phyloP scores from a whole-genome alignment of 768 basidiomycete genomes.

The Boletales sp. region DNA sequence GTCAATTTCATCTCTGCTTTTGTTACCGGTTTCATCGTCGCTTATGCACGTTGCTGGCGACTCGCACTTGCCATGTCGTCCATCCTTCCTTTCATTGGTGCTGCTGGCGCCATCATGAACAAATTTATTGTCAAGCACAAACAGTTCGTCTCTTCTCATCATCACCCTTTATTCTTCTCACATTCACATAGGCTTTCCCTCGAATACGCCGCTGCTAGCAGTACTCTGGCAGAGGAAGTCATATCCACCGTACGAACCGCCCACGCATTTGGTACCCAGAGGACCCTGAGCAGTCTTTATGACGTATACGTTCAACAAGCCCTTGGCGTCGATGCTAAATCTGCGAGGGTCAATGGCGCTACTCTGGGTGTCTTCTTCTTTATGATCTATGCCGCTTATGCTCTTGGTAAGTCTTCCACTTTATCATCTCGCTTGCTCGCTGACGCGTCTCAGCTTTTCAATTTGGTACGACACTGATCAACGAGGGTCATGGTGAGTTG shows the following conservation, averaged over 20 bases:
- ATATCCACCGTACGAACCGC: conserved; percentile 89
- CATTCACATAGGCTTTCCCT: conserved; percentile 51
- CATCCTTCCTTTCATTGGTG: conserved; percentile 78
- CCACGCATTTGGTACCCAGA: conserved; percentile 87
- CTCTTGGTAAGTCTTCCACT: conserved; percentile 43
- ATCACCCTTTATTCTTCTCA: neutral
- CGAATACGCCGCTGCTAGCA: conserved; percentile 71
- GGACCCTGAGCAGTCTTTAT: conserved; percentile 59
- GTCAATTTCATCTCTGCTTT: conserved; percentile 68
- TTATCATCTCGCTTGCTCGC: neutral
- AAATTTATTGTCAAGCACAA: conserved; percentile 58
- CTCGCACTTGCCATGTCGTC: conserved; percentile 80
- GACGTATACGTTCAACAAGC: conserved; percentile 56
- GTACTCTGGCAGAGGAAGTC: conserved; percentile 88
- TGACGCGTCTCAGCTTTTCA: conserved; percentile 57
- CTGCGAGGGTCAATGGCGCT: conserved; percentile 56
- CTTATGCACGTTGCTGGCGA: conserved; percentile 71
- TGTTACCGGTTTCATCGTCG: conserved; percentile 74
- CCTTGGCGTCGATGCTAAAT: conserved; percentile 49
- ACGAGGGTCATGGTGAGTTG: conserved; percentile 47
- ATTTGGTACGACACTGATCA: conserved; percentile 86
- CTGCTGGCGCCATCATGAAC: conserved; percentile 72
- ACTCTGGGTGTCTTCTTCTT: conserved; percentile 78
- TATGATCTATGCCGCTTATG: conserved; percentile 74
- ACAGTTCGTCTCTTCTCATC: conserved; percentile 47